Evolutionary conservation across 208 protist genomes (phyloP).

Genomic region (Angomonas desouzai): DNA sequence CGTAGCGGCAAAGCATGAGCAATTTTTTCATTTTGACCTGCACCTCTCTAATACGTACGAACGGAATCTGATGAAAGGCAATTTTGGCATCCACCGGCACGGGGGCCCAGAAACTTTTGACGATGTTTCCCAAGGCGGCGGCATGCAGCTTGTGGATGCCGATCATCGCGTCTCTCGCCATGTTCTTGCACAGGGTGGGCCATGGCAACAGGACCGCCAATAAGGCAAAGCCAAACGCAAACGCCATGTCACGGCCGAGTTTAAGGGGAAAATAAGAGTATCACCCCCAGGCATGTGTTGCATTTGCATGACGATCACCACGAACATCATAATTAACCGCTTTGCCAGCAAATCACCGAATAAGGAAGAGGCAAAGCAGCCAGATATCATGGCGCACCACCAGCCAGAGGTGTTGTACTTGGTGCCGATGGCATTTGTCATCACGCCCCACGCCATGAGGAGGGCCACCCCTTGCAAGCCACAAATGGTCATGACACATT

Average conservation of each 20-base stretch:
- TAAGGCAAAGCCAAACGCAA: conserved; percentile 29
- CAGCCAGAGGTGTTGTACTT: conserved; percentile 32
- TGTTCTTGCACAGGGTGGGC: conserved; percentile 27
- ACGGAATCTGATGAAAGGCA: conserved; percentile 40
- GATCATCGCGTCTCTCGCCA: conserved; percentile 28
- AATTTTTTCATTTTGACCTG: conserved; percentile 19
- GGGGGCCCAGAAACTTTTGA: conserved; percentile 52
- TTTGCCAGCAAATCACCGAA: conserved; percentile 49
- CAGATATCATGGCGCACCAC: conserved; percentile 64
- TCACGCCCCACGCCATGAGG: conserved; percentile 33
- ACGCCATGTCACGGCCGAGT: conserved; percentile 40
- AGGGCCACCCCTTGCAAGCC: conserved; percentile 22
- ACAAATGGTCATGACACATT: conserved; percentile 26
- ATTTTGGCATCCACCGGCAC: conserved; percentile 39
- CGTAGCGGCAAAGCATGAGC: conserved; percentile 29
- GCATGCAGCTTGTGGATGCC: conserved; percentile 45
- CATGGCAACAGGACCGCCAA: conserved; percentile 36
- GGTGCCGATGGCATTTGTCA: conserved; percentile 40
- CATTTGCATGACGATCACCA: conserved; percentile 60
- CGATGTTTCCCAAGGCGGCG: conserved; percentile 46
- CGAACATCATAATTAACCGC: conserved; percentile 51
- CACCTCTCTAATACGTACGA: conserved; percentile 27
- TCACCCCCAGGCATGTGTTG: conserved; percentile 32
- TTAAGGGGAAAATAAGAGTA: conserved; percentile 17
- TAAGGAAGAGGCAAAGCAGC: conserved; percentile 25